Evolutionary conservation across 176 grass and related monocot species (phyloP).

Genomic region (Alloteropsis semialata): DNA sequence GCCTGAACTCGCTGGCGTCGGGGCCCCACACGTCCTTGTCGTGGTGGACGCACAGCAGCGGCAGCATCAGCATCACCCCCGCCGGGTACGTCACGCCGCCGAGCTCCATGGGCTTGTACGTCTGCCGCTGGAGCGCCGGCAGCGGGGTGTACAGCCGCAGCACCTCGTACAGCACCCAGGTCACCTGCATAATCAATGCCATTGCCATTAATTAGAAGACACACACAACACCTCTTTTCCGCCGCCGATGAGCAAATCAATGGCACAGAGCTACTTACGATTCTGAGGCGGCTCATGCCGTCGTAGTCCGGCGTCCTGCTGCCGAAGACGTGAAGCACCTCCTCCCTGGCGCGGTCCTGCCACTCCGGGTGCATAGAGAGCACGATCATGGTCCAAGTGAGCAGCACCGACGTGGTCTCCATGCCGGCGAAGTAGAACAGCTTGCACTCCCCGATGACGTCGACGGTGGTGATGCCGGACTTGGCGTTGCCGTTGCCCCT

Average conservation of each 20-base stretch:
- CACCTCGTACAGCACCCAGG: constrained; percentile 82
- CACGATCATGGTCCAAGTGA: constrained; percentile 77
- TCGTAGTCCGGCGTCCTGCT: constrained; percentile 48
- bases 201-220: background rate
- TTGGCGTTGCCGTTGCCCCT: constrained; percentile 16
- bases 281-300: constrained; percentile 52
- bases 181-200: constrained; percentile 34
- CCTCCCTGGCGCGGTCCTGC: constrained; percentile 69
- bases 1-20: constrained; percentile 64
- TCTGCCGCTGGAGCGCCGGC: background rate
- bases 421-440: constrained; percentile 88
- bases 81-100: constrained; percentile 50
- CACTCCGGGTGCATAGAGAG: constrained; percentile 80
- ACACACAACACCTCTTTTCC: too few species aligned
- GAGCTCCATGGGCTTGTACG: constrained; percentile 48
- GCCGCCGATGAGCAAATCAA: too few species aligned
- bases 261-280: constrained; percentile 30
- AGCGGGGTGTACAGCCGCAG: constrained; percentile 64
- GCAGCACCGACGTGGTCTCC: constrained; percentile 76
- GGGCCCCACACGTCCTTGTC: constrained; percentile 61
- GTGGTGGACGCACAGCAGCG: constrained; percentile 50
- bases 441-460: constrained; percentile 89
- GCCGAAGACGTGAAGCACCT: constrained; percentile 57
- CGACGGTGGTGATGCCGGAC: constrained; percentile 51
- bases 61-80: constrained; percentile 48